Percentiles rank a stretch among this genome's conserved stretches.
phyloP scores from a whole-genome alignment of 345 rosid genomes.

The Sisymbrium altissimum region DNA sequence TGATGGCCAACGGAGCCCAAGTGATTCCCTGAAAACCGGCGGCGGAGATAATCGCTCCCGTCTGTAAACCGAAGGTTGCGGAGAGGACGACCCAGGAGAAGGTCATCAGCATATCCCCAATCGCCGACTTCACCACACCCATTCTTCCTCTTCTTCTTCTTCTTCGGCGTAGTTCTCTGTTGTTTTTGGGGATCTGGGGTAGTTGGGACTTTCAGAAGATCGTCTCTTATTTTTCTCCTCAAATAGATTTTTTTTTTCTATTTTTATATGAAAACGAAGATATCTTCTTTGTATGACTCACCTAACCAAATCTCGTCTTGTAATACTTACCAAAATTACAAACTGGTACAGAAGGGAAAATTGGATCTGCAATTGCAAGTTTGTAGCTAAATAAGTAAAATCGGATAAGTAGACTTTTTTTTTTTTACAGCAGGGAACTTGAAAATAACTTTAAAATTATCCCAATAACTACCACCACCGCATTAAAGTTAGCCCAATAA shows the following conservation, averaged over 20 bases:
- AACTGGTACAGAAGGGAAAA: no score
- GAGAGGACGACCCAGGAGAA: conserved; percentile 76
- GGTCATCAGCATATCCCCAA: conserved; percentile 68
- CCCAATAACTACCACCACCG: no score
- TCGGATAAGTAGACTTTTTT: no score
- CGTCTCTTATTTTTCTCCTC: conserved; percentile 2
- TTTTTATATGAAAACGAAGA: background rate
- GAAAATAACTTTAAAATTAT: no score
- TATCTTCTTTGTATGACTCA: conserved; percentile 31
- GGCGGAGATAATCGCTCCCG: conserved; percentile 46
- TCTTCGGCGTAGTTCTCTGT: background rate
- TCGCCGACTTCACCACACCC: conserved; percentile 65
- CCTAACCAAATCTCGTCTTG: conserved; percentile 17
- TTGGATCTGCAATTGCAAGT: no score
- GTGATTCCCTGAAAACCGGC: conserved; percentile 42
- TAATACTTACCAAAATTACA: background rate
- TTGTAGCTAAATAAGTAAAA: no score
- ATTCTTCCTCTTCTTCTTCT: conserved; percentile 20
- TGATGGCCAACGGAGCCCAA: conserved; percentile 57
- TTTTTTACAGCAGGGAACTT: no score
- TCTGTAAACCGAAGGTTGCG: conserved; percentile 56
- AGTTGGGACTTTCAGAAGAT: conserved; percentile 13
- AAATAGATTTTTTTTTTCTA: background rate
- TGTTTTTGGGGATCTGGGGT: conserved; percentile 22
- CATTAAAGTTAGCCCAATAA: no score